Base-by-base conservation (phyloP, 2,329 filamentous ascomycete genomes). In the Calonectria fujianensis region DNA sequence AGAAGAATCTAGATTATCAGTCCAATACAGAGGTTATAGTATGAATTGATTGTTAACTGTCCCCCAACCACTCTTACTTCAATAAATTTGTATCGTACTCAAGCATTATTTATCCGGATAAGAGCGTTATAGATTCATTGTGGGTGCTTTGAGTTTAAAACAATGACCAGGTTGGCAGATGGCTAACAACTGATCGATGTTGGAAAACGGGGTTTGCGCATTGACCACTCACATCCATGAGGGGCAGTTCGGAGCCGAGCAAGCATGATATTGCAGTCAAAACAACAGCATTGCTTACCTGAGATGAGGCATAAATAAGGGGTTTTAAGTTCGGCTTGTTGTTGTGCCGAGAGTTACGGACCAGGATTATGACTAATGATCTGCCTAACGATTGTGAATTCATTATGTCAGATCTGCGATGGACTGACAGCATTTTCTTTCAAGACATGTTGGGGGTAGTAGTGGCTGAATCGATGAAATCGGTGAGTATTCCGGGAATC, bases 211-310 rank as follows among this genome's bases (percentile, higher is more conserved):
- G 3, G 20, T n/a, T n/a, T 6, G n/a, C 13, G 45, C 45, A 48
- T 24, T n/a, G 45, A 13, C n/a, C 45, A 48, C n/a, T 4, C n/a
- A 24, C 11, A 24, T 24, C 8, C 41, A n/a, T n/a, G 18, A 24
- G n/a, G 24, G 45, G 45, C 45, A 48, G n/a, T 6, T 48, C 45
- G 45, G 45, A 48, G n/a, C 45, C 45, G 45, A 48, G 11, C n/a
- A 4, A 24, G 45, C n/a, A 24, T 24, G 9, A 4, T 3, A 24
- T 45, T 18, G 9, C 41, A 20, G 18, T n/a, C 18, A 48, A 24
- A 11, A 13, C n/a, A 13, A 9, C 8, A 24, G 9, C n/a, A 13
- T 48, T 8, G 3, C 1, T 9, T 13, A 10, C 1, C 3, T 4
- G 2, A 24, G 24, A 24, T 48, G 45, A 48, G n/a, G 45, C 20